Percentiles rank a stretch among this genome's conserved stretches.
phyloP scores from a whole-genome alignment of 1,284 basidiomycete species.

The Papiliotrema fonsecae region DNA sequence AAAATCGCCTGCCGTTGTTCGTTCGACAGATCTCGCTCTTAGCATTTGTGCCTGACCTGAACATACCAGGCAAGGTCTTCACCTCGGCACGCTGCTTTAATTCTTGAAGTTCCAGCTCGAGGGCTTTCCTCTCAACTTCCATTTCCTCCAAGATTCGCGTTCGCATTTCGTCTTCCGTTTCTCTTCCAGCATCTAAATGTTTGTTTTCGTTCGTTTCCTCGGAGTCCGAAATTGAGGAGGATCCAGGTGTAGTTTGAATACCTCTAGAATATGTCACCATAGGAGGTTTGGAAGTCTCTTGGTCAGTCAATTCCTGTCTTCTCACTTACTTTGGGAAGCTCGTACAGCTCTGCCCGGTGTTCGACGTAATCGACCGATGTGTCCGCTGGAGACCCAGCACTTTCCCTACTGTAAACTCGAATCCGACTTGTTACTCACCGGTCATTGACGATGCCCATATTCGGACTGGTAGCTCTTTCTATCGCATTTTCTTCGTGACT shows the following conservation, averaged over 20 bases:
- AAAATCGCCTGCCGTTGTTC: conserved; percentile 78
- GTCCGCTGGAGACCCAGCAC: conserved; percentile 45
- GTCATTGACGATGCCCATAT: conserved; percentile 29
- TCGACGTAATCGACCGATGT: conserved; percentile 66
- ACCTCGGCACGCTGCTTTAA: conserved; percentile 70
- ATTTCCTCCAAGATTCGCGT: conserved; percentile 57
- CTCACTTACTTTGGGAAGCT: conserved; percentile 69
- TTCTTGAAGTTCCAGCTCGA: conserved; percentile 73
- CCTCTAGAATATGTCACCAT: conserved; percentile 85
- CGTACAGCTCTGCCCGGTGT: conserved; percentile 79
- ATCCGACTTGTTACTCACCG: too few species aligned
- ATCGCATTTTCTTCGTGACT: conserved; percentile 40
- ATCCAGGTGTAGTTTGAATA: conserved; percentile 66
- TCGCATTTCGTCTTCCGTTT: conserved; percentile 66
- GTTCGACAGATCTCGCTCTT: conserved; percentile 75
- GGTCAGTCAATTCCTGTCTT: background rate
- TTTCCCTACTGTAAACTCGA: too few species aligned
- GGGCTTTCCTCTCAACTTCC: conserved; percentile 58
- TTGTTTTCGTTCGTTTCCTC: conserved; percentile 8
- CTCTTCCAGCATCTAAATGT: conserved; percentile 43
- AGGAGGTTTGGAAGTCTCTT: conserved; percentile 16
- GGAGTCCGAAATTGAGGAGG: conserved; percentile 24
- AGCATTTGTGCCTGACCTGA: conserved; percentile 3
- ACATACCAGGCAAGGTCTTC: conserved; percentile 51
- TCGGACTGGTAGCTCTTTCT: conserved; percentile 59